Conservation (phyloP, 1,284 basidiomycete species). For the Ceratobasidium sp. region DNA sequence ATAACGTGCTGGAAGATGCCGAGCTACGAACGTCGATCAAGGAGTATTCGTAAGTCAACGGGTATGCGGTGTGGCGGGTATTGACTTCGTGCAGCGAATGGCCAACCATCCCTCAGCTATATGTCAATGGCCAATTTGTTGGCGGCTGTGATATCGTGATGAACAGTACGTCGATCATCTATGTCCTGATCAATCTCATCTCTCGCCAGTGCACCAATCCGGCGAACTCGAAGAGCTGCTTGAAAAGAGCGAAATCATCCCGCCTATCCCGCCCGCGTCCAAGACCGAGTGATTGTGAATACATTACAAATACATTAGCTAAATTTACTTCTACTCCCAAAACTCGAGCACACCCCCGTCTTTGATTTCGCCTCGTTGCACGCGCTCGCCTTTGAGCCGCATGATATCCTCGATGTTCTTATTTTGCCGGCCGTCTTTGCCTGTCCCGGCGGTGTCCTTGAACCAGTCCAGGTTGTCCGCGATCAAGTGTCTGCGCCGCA, state of each 20-base stretch:
- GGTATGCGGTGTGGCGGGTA: not conserved
- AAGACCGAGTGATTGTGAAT: conserved; percentile 35
- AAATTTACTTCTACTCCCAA: conserved; percentile 6
- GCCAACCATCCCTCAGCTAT: conserved; percentile 98
- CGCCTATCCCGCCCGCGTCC: conserved; percentile 49
- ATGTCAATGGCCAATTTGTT: conserved; percentile 93
- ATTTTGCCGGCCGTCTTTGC: conserved; percentile 71
- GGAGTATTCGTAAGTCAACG: conserved; percentile 84
- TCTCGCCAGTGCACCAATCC: conserved; percentile 84
- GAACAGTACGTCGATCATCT: conserved; percentile 70
- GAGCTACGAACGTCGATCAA: conserved; percentile 88
- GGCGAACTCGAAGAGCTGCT: conserved; percentile 91
- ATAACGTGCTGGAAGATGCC: conserved; percentile 87
- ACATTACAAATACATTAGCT: not conserved
- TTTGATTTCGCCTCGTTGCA: conserved; percentile 60
- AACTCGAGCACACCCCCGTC: conserved; percentile 21
- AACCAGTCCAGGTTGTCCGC: conserved; percentile 96
- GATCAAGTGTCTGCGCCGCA: conserved; percentile 71
- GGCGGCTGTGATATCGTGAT: conserved; percentile 97
- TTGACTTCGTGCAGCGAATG: conserved; percentile 71
- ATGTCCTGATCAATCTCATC: conserved; percentile 6
- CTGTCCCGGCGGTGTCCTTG: conserved; percentile 62
- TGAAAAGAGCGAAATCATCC: conserved; percentile 73
- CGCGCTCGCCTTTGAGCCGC: conserved; percentile 74
- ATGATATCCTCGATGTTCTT: conserved; percentile 84